Conservation (phyloP, 169 alveolate species). For the Toxoplasma gondii region DNA sequence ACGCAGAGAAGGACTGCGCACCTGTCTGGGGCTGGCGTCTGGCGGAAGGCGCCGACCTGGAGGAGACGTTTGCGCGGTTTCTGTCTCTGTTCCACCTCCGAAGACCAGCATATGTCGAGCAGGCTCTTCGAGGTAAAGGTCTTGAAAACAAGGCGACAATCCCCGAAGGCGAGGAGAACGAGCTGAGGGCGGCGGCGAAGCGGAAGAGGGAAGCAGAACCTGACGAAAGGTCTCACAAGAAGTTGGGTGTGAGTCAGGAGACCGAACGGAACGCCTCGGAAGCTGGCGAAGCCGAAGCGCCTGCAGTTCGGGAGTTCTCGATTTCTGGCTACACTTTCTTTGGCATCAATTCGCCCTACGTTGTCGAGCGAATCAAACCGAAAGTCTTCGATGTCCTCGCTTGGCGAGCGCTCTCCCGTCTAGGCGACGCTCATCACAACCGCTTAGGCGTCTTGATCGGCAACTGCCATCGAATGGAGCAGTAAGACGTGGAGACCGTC, state of each 20-base stretch:
- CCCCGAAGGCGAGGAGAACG: not conserved
- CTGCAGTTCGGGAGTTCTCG: not conserved
- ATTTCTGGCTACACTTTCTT: conserved; percentile 23
- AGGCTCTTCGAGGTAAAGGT: not conserved
- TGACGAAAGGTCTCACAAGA: not conserved
- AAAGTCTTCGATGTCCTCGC: not conserved
- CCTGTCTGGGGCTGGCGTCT: conserved; percentile 59
- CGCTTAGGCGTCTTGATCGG: conserved; percentile 37
- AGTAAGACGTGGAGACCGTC: not conserved
- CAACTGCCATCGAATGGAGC: not conserved
- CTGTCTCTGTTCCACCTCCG: not conserved
- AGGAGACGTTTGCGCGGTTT: conserved; percentile 29
- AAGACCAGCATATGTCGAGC: not conserved
- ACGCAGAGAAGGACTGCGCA: not conserved
- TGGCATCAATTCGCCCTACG: conserved; percentile 45
- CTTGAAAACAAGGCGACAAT: not conserved
- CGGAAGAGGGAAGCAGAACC: not conserved
- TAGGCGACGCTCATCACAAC: not conserved
- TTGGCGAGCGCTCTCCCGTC: conserved; percentile 43
- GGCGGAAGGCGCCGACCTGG: conserved; percentile 58
- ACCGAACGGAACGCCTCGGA: not conserved
- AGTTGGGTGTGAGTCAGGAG: not conserved
- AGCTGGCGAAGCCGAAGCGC: not conserved
- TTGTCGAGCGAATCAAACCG: conserved; percentile 32
- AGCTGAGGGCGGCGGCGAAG: not conserved